A percentile compares a stretch with the other conserved stretches of the same genome.
Conservation (phyloP, 2,329 filamentous ascomycete genomes). For the Monosporascus sp. region DNA sequence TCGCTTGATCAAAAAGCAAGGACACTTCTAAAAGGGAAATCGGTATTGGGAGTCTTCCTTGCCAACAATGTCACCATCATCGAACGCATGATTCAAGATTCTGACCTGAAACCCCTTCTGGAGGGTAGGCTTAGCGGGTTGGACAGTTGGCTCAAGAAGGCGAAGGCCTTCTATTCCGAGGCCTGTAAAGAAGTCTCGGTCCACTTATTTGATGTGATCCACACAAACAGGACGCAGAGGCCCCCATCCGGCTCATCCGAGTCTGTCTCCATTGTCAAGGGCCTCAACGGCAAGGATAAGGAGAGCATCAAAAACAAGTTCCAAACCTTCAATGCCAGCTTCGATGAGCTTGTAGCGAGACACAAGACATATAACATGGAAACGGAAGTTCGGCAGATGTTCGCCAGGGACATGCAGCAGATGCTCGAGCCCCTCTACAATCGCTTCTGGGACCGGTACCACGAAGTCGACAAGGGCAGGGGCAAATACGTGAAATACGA, state of each 20-base stretch:
- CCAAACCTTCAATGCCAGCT: conserved; percentile 80
- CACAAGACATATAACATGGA: conserved; percentile 90
- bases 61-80: conserved; percentile 83
- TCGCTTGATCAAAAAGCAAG: conserved; percentile 72
- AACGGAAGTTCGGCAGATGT: conserved; percentile 74
- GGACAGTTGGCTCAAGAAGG: conserved; percentile 84
- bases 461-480: conserved; percentile 95
- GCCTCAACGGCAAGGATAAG: conserved; percentile 82
- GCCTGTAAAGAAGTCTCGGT: conserved; percentile 84
- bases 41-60: conserved; percentile 79
- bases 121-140: conserved; percentile 61
- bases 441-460: conserved; percentile 94
- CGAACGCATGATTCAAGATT: conserved; percentile 77
- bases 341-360: conserved; percentile 79
- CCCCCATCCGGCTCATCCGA: conserved; percentile 74
- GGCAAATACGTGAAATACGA: conserved; percentile 99
- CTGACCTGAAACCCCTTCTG: conserved; percentile 71
- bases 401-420: conserved; percentile 80
- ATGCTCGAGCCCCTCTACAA: conserved; percentile 93
- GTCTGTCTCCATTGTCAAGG: conserved; percentile 78
- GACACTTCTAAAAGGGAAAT: conserved; percentile 69
- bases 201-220: conserved; percentile 83
- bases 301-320: conserved; percentile 97
- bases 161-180: conserved; percentile 74
- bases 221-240: conserved; percentile 72